phyloP scores from a whole-genome alignment of 768 basidiomycete genomes.

The Coprinopsis marcescibilis region DNA sequence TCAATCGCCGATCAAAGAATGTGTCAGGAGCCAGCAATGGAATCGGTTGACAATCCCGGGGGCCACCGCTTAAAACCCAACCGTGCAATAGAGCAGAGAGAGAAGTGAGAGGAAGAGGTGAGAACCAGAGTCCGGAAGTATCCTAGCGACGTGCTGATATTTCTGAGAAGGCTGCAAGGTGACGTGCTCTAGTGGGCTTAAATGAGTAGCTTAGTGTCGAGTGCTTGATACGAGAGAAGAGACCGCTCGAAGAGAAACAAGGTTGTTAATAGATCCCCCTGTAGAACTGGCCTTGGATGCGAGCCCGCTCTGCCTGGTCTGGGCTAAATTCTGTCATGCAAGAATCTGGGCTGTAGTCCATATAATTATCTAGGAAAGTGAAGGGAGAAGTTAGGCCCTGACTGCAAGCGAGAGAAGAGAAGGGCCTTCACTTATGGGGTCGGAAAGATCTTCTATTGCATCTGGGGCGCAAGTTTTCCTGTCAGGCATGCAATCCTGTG shows the following conservation, averaged over 20 bases:
- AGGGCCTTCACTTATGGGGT: conserved; percentile 18
- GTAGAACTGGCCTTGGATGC: conserved; percentile 3
- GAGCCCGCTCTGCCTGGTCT: conserved; percentile 8
- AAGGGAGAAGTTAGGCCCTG: background rate
- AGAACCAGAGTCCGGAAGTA: too few relatives aligned
- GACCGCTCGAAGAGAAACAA: too few relatives aligned
- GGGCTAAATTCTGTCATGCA: conserved; percentile 7
- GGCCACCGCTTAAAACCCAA: too few relatives aligned
- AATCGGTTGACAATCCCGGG: too few relatives aligned
- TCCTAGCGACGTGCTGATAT: too few relatives aligned
- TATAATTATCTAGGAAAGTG: conserved; percentile 7
- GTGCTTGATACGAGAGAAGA: background rate
- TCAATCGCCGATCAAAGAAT: too few relatives aligned
- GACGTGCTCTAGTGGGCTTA: too few relatives aligned
- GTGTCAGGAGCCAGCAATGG: too few relatives aligned
- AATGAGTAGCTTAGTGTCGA: too few relatives aligned
- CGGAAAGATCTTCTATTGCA: conserved; percentile 2
- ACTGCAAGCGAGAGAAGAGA: background rate
- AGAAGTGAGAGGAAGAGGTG: too few relatives aligned
- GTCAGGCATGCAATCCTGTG: conserved; percentile 23
- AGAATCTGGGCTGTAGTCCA: conserved; percentile 10
- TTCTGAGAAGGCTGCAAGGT: too few relatives aligned
- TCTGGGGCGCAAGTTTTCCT: conserved; percentile 18
- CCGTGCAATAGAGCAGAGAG: too few relatives aligned
- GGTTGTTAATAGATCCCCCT: conserved; percentile 5